phyloP scores from a whole-genome alignment of 768 basidiomycete species.

The Clitopilus hobsonii region DNA sequence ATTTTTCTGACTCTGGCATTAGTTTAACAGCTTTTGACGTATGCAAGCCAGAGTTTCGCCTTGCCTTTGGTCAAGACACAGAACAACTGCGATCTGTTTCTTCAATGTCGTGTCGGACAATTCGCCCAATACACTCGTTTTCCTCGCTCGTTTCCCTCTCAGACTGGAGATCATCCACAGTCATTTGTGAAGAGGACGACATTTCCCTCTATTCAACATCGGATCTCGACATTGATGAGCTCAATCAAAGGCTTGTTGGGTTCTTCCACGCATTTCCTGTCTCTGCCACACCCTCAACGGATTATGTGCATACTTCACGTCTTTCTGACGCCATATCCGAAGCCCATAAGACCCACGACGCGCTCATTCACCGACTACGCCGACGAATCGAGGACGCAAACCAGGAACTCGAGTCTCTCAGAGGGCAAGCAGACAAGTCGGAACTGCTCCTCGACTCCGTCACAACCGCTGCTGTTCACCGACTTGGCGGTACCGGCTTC shows the following conservation, averaged over 20 bases:
- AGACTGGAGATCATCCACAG: conserved; percentile 21
- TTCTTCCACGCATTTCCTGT: conserved; percentile 49
- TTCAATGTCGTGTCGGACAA: conserved; percentile 50
- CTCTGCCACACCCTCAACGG: conserved; percentile 30
- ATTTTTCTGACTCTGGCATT: conserved; percentile 25
- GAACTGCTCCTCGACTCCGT: conserved; percentile 39
- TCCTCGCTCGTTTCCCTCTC: conserved; percentile 47
- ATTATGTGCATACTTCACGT: conserved; percentile 32
- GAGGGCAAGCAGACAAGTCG: conserved; percentile 38
- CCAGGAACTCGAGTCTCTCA: conserved; percentile 44
- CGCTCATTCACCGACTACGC: conserved; percentile 48
- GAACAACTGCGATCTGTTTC: conserved; percentile 46
- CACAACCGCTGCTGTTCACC: conserved; percentile 39
- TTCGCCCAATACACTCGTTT: conserved; percentile 44
- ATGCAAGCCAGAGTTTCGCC: conserved; percentile 61
- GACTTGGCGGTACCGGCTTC: conserved; percentile 31
- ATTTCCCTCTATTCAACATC: conserved; percentile 31
- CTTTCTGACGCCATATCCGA: conserved; percentile 45
- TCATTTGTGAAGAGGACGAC: conserved; percentile 17
- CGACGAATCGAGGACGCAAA: conserved; percentile 46
- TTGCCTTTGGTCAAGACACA: conserved; percentile 50
- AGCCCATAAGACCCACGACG: conserved; percentile 38
- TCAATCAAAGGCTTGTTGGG: conserved; percentile 45
- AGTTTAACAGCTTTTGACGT: conserved; percentile 68
- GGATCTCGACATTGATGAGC: conserved; percentile 40